Evolutionary conservation across 179 eudicot species (phyloP), one percentile per base, ranked within the genome.

Genomic region (Camellia oleifera): DNA sequence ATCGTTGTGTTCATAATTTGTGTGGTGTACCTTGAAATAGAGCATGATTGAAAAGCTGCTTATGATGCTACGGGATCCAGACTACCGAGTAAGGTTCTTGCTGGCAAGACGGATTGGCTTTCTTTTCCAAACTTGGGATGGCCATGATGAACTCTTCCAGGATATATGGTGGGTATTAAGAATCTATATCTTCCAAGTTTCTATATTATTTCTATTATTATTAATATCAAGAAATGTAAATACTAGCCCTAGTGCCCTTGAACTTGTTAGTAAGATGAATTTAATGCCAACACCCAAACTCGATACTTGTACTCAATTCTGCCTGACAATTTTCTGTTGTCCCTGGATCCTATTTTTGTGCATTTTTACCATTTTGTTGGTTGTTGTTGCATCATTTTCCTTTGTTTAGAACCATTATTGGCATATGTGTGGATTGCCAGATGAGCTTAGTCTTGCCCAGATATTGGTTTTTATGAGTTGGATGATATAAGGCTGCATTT

Each of bases 81-180:
- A 96, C 84, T 94, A 90, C 82, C 93, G 98, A 84, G 99, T 94
- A 83, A 83, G 99, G 74, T 82, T 92, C 79, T 84, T 78, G 77
- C 81, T 96, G 84, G 99, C 98, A 79, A 87, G 92, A 73, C 88
- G 86, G 73, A 90, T 96, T 81, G 92, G 98, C 79, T 86, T 92
- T 81, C 98, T 96, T 81, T 96, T 96, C 84, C 94, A 91, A 82
- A 94, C 98, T 62, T 96, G 99, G 99, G 99, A 96, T 84, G 99
- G 99, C 18, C 99, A 96, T 80, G 82, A 84, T 77, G 97, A 92
- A 85, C 97, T 96, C 78, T 96, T 94, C 84, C 97, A 85, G 81
- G 99, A 96, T 88, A 85, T 96, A 75, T 91, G 97, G 99, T 96
- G 81, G 82, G 70, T 76, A 54, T 56, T 57, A 9, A 26, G 53